A percentile compares a stretch with the other conserved stretches of the same genome.
Evolutionary conservation across 1,284 basidiomycete species (phyloP).

Genomic region (Sanghuangporus baumii): DNA sequence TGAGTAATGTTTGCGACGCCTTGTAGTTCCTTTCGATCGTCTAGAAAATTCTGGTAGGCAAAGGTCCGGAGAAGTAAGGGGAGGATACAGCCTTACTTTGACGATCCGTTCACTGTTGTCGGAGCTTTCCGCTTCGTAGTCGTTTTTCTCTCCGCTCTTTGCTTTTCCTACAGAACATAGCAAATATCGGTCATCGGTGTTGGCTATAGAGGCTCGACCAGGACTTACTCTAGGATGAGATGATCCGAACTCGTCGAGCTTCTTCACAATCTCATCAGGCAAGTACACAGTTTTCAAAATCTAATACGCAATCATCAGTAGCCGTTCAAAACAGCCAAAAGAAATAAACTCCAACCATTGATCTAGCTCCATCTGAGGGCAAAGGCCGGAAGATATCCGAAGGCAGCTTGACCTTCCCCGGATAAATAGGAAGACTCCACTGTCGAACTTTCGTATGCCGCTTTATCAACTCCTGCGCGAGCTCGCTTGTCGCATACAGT

Average conservation of each 20-base stretch:
- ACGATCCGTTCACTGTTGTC: neutral
- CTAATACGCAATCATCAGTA: conserved; percentile 29
- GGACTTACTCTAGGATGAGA: conserved; percentile 17
- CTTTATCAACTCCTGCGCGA: conserved; percentile 85
- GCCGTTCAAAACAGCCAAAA: neutral
- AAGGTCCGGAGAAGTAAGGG: neutral
- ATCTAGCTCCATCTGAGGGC: conserved; percentile 55
- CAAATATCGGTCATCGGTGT: neutral
- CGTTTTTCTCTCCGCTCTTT: conserved; percentile 13
- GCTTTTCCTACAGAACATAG: conserved; percentile 9
- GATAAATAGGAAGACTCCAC: conserved; percentile 80
- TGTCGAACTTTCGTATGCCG: conserved; percentile 55
- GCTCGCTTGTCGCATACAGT: conserved; percentile 84
- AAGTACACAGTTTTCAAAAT: conserved; percentile 62
- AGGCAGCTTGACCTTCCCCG: conserved; percentile 77
- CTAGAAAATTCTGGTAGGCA: neutral
- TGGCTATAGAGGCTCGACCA: neutral
- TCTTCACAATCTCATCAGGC: conserved; percentile 49
- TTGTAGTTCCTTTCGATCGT: conserved; percentile 20
- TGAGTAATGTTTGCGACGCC: conserved; percentile 21
- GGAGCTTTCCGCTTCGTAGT: conserved; percentile 18
- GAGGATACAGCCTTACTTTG: conserved; percentile 11
- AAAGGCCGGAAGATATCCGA: conserved; percentile 73
- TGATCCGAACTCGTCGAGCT: conserved; percentile 39
- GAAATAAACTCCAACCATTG: conserved; percentile 39